Conservation (phyloP, 139 green algal species). For the Desmodesmus armatus region DNA sequence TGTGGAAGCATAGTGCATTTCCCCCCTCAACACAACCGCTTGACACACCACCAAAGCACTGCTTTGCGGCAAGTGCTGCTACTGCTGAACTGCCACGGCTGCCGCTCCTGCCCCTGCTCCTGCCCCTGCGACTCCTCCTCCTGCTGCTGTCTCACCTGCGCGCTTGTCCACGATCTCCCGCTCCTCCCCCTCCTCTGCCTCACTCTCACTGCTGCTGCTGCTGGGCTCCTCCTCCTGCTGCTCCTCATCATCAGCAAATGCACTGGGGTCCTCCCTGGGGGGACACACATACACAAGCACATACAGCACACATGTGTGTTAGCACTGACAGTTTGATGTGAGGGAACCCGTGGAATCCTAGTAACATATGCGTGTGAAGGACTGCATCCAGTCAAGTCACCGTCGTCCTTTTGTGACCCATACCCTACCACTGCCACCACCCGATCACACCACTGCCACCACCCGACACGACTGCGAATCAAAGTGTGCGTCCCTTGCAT, state of each 20-base stretch:
- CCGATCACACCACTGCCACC: not conserved
- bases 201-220: conserved; percentile 56
- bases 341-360: too few relatives aligned
- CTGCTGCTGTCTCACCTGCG: conserved; percentile 19
- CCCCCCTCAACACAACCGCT: too few relatives aligned
- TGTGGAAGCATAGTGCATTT: too few relatives aligned
- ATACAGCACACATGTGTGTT: not conserved
- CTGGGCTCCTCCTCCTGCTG: conserved; percentile 56
- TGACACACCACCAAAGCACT: too few relatives aligned
- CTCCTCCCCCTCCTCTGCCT: conserved; percentile 58
- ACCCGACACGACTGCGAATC: not conserved
- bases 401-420: too few relatives aligned
- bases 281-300: not conserved
- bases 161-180: conserved; percentile 38
- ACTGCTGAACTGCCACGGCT: not conserved
- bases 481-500: too few relatives aligned
- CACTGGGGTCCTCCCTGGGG: conserved; percentile 38
- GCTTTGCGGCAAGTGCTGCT: too few relatives aligned
- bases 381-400: too few relatives aligned
- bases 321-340: too few relatives aligned
- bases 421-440: not conserved
- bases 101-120: not conserved
- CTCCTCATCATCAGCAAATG: conserved; percentile 73
- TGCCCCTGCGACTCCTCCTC: not conserved
- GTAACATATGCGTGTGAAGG: too few relatives aligned